Evolutionary conservation across 2,329 filamentous ascomycete species (phyloP), one percentile per base, ranked within the genome.

Genomic region (Pyrenochaeta sp.): DNA sequence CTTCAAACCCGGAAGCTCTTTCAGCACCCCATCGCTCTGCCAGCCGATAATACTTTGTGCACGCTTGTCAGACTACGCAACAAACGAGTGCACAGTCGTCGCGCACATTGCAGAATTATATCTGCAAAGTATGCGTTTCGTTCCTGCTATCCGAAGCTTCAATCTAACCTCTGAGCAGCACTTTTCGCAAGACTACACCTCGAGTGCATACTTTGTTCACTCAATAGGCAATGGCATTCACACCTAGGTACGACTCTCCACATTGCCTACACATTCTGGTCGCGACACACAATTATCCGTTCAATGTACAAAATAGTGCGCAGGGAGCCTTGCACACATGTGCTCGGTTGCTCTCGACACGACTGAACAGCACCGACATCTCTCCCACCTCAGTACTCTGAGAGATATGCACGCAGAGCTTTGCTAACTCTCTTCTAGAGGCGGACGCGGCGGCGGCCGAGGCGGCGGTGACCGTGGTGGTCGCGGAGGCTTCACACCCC

Each of bases 391-490:
- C 27, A 5, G 25, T 30, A 36, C 34, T n/a, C 3, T 39, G 9
- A 39, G 19, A 39, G 13, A 39, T 3, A 5, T 39, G 13, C 13
- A 12, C 36, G 5, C 13, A 19, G 36, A 39, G 13, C 15, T 19
- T 28, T 36, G 56, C 61, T 66, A 56, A 62, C 54, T 42, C 24
- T 44, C 44, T 27, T 37, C 32, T 56, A 72, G 73, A 64, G 71
- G 77, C 56, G 80, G 80, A 75, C 80, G 67, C 48, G 67, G 64
- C 56, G 71, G 59, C n/a, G 59, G 39, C 15, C 36, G 49, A 32
- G 39, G 64, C 40, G 61, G 53, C 51, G 61, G 60, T 50, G 59
- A 65, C 48, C 66, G 67, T 47, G 67, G 69, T 50, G 64, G 64
- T 43, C 58, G 58, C 25, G 42, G 42, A 44, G 42, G 42, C 42